Evolutionary conservation across 2,329 filamentous ascomycete species (phyloP).

Genomic region (Fusarium foetens): DNA sequence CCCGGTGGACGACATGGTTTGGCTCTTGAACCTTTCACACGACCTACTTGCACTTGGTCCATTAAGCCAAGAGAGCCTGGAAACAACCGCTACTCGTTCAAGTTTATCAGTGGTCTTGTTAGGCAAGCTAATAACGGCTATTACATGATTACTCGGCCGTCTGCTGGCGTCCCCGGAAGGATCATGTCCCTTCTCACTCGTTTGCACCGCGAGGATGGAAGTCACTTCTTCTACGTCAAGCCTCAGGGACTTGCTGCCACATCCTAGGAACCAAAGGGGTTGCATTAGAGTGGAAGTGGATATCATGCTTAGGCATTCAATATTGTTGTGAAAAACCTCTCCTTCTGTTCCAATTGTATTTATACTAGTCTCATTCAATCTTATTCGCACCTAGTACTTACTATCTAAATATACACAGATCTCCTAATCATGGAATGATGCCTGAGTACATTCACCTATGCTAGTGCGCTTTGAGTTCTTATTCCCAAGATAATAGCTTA

Average conservation of each 20-base stretch:
- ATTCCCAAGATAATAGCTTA: no score
- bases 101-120: not conserved
- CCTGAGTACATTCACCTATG: no score
- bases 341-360: not conserved
- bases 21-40: not conserved
- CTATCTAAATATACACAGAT: not conserved
- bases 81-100: not conserved
- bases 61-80: not conserved
- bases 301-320: not conserved
- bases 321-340: not conserved
- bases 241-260: not conserved
- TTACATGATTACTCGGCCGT: not conserved
- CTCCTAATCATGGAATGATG: no score
- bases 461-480: no score
- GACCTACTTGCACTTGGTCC: not conserved
- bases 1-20: not conserved
- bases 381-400: not conserved
- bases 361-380: not conserved
- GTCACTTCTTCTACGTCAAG: not conserved
- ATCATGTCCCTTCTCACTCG: not conserved
- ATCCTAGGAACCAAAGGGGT: not conserved
- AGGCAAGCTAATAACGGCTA: not conserved
- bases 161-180: not conserved
- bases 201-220: not conserved
- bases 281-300: not conserved